Base-by-base conservation (phyloP, 352 stramenopile genomes). In the Vaucheria bursata region DNA sequence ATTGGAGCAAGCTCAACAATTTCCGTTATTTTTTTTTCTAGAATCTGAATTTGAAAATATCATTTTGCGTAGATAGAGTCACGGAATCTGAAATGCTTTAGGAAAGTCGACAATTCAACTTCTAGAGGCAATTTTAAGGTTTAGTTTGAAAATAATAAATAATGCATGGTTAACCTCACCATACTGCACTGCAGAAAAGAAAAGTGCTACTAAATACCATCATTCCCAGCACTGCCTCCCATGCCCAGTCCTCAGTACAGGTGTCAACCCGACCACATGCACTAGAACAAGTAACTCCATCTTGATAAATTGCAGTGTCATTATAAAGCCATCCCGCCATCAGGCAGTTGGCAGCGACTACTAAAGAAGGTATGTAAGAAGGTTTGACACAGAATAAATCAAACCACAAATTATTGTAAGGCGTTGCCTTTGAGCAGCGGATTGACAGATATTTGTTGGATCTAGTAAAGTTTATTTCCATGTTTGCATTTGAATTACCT, bases 311-410 rank as follows among this genome's bases (percentile, higher is more conserved):
- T 2, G 53, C 53, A 2, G 53, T 68, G 6, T 68, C 53, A 34
- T 68, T 68, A 34, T 8, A 68, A 31, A 68, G 2, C 53, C 53
- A 68, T 7, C 31, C 53, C 53, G 53, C 53, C 53, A 68, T 68
- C 2, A 68, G 31, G 53, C 53, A 68, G 53, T 2, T 8, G 2
- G 31, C 53, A 31, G 34, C 2, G 2, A 68, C 8, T 31, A 34
- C 53, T 68, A 25, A 18, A 59, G 53, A 37, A 34, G 53, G 6
- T 7, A 68, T 2, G 53, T 31, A 7, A 34, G 53, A 2, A 7
- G 53, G n/a, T n/a, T n/a, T n/a, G n/a, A n/a, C n/a, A n/a, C n/a
- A n/a, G n/a, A n/a, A n/a, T n/a, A n/a, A n/a, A n/a, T n/a, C n/a
- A n/a, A n/a, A n/a, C n/a, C n/a, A n/a, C n/a, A n/a, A n/a, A n/a